These are phyloP conservation scores for Orbilia oligospora DNA, from an alignment of 2,329 filamentous ascomycete genomes.

Conservation along the genomic window DNA sequence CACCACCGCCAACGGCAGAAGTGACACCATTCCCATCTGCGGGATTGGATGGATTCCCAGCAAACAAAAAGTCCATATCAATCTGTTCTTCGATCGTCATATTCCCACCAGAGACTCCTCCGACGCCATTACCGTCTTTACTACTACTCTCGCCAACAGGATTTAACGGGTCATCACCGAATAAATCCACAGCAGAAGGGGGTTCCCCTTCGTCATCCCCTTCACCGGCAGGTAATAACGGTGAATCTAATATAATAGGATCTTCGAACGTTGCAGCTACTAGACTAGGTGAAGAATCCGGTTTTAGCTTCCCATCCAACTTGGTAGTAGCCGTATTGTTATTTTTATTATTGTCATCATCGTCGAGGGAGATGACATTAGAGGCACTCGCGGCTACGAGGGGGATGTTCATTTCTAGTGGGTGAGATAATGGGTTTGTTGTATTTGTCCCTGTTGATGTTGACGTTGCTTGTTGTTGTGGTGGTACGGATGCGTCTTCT, in stretches of 20 bases:
- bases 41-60: background rate
- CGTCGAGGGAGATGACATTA: constrained; percentile 4
- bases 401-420: constrained; percentile 51
- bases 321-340: background rate
- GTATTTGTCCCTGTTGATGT: background rate
- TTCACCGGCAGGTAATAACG: constrained; percentile 27
- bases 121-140: constrained; percentile 1
- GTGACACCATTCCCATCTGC: background rate
- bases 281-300: constrained; percentile 8
- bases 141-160: constrained; percentile 20
- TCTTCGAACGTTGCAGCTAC: constrained; percentile 44
- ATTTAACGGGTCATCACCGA: constrained; percentile 51
- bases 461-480: too few species aligned
- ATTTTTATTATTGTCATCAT: background rate
- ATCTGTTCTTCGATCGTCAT: constrained; percentile 56
- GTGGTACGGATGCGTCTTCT: constrained; percentile 8
- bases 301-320: constrained; percentile 7
- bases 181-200: constrained; percentile 41
- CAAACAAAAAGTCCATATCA: constrained; percentile 57
- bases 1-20: too few species aligned
- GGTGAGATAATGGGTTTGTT: background rate
- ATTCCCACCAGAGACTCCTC: constrained; percentile 1
- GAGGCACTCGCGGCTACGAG: constrained; percentile 46
- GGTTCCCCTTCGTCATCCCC: constrained; percentile 21
- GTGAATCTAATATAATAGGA: constrained; percentile 52